These are phyloP conservation scores for Xylariales sp. DNA, from an alignment of 2,329 filamentous ascomycete genomes.

Conservation along the genomic window DNA sequence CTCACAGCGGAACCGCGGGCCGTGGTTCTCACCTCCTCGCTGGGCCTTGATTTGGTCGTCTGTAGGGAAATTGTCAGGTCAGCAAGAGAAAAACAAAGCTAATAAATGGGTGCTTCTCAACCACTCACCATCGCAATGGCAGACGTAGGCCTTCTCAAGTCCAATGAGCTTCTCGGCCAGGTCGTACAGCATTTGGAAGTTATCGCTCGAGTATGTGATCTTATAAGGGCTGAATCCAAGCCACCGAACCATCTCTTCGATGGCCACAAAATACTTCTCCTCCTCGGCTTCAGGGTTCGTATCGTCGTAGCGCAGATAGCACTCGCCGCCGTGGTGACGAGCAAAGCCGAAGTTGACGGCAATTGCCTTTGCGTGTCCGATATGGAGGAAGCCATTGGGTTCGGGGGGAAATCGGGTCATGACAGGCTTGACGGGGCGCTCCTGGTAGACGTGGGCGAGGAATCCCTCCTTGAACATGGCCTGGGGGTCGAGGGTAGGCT, in stretches of 20 bases:
- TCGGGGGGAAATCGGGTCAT: slow-evolving; percentile 77
- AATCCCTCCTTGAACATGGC: slow-evolving; percentile 80
- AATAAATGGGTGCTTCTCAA: too few relatives aligned
- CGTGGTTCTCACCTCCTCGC: slow-evolving; percentile 70
- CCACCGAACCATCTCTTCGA: slow-evolving; percentile 84
- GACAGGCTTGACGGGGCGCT: slow-evolving; percentile 57
- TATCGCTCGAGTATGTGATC: slow-evolving; percentile 85
- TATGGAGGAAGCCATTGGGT: slow-evolving; percentile 90
- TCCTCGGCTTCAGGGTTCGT: slow-evolving; percentile 94
- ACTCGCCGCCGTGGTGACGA: slow-evolving; percentile 72
- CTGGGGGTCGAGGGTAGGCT: slow-evolving; percentile 47
- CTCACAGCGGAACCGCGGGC: slow-evolving; percentile 71
- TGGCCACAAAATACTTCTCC: slow-evolving; percentile 84
- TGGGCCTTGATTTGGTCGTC: slow-evolving; percentile 82
- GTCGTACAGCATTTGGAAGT: slow-evolving; percentile 84
- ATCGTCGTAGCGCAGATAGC: slow-evolving; percentile 81
- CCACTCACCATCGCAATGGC: slow-evolving; percentile 65
- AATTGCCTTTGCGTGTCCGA: slow-evolving; percentile 94
- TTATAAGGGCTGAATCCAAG: slow-evolving; percentile 73
- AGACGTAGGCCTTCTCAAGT: slow-evolving; percentile 73
- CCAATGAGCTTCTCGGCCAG: slow-evolving; percentile 80
- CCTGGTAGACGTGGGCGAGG: slow-evolving; percentile 66
- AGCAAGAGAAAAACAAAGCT: too few relatives aligned
- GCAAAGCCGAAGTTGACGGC: slow-evolving; percentile 96
- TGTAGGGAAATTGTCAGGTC: slow-evolving; percentile 11